Base-by-base conservation (phyloP, 495 filamentous ascomycete species). In the Penicillium soppii region DNA sequence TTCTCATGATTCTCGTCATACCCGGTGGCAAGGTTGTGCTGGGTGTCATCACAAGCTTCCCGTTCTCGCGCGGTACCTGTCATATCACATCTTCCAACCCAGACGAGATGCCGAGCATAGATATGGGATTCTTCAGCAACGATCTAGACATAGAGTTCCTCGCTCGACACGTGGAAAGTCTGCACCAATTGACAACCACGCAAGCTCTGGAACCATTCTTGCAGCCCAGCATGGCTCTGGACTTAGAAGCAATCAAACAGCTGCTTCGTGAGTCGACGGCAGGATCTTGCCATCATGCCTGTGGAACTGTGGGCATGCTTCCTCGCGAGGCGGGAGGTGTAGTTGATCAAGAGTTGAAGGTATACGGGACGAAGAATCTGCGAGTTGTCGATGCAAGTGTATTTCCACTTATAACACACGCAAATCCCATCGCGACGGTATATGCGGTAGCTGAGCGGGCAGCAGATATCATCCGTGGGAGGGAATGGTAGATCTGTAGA, bases 341-440 rank as follows among this genome's bases (percentile, higher is more conserved):
- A 1, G 72, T 82, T 0, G 72, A 80, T 59, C 58, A 67, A 3
- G 47, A 63, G 20, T 47, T 82, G 52, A 57, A 51, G 29, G 77
- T 82, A 2, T 72, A 82, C 47, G 76, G 75, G 0, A 71, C 77
- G 1, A 45, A 62, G 36, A 70, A 74, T 9, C 49, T 83, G 43
- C 65, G 79, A 12, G 73, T 86, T 1, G 75, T 82, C 9, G 82
- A 80, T 50, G 77, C 81, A 0, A 69, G 76, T 47, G 53, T 85
- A 10, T 74, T 77, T 52, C 79, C 81, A 2, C 40, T 77, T 7
- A 72, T 77, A 41, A 63, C 80, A 12, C 67, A 69, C 48, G 75
- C 73, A 2, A 76, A 85, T 58, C 56, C 76, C 19, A 67, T 79
- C 50, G 72, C 73, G 0, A 79, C 80, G 0, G 73, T 83, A 1